A percentile compares a stretch with the other conserved stretches of the same genome.
Conservation (phyloP, 495 filamentous ascomycete species). For the Pyronema omphalodes region DNA sequence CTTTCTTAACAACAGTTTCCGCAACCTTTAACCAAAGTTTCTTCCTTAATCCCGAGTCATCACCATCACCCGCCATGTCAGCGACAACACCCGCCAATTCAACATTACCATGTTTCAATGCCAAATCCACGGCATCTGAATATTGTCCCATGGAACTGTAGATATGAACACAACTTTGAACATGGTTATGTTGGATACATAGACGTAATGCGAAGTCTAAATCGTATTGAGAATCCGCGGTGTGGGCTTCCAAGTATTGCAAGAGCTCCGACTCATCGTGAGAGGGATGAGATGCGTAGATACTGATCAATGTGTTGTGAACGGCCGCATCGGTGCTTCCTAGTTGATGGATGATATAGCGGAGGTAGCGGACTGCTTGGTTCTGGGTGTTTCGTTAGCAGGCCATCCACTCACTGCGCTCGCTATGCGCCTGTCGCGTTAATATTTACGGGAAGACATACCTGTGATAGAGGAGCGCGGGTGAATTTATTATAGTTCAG, state of each 20-base stretch:
- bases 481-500: slow-evolving; percentile 78
- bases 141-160: slow-evolving; percentile 92
- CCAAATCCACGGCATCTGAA: slow-evolving; percentile 76
- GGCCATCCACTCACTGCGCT: slow-evolving; percentile 25
- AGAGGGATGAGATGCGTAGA: slow-evolving; percentile 75
- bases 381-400: slow-evolving; percentile 37
- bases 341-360: slow-evolving; percentile 79
- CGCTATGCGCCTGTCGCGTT: no score
- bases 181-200: slow-evolving; percentile 81
- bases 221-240: slow-evolving; percentile 59
- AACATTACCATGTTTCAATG: slow-evolving; percentile 70
- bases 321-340: slow-evolving; percentile 72
- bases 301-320: slow-evolving; percentile 91
- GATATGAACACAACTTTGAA: slow-evolving; percentile 86
- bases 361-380: slow-evolving; percentile 85
- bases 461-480: slow-evolving; percentile 34
- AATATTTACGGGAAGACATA: slow-evolving; percentile 7
- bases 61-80: slow-evolving; percentile 50
- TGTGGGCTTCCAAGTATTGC: slow-evolving; percentile 63
- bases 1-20: slow-evolving; percentile 71
- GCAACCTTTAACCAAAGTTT: slow-evolving; percentile 89
- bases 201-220: slow-evolving; percentile 92
- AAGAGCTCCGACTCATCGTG: slow-evolving; percentile 68
- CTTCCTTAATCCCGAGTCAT: slow-evolving; percentile 62
- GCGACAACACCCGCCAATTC: slow-evolving; percentile 77